Evolutionary conservation across 116 monocot species (phyloP).

Genomic region (Trichopus zeylanicus): DNA sequence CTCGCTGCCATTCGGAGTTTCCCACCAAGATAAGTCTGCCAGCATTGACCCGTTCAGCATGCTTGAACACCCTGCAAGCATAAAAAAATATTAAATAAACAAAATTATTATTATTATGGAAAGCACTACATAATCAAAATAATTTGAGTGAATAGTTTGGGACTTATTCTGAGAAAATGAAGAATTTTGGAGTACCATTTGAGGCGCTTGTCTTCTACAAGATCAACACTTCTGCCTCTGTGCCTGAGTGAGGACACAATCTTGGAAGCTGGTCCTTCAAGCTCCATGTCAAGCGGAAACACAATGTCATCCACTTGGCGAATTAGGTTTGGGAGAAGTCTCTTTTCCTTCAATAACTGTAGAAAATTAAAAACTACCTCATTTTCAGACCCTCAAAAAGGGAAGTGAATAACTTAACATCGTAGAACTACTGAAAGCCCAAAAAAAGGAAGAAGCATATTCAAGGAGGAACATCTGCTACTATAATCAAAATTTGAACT

Average conservation of each 20-base stretch:
- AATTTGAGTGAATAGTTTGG: too few species aligned
- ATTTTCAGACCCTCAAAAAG: neutral
- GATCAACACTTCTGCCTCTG: slow-evolving; percentile 84
- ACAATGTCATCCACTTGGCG: slow-evolving; percentile 93
- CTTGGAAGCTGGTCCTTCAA: slow-evolving; percentile 78
- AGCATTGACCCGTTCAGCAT: slow-evolving; percentile 76
- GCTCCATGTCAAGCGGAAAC: slow-evolving; percentile 68
- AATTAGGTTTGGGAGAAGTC: slow-evolving; percentile 57
- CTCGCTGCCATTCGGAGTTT: slow-evolving; percentile 74
- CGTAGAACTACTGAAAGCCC: neutral
- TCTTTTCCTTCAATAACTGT: slow-evolving; percentile 96
- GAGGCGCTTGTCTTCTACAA: slow-evolving; percentile 87
- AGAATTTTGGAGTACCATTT: slow-evolving; percentile 61
- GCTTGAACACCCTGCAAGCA: slow-evolving; percentile 90
- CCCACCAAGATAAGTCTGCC: slow-evolving; percentile 89
- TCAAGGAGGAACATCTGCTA: too few species aligned
- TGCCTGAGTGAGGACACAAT: slow-evolving; percentile 65
- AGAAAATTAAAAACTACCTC: neutral
- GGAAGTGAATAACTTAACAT: neutral
- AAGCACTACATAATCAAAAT: too few species aligned
- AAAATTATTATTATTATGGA: neutral
- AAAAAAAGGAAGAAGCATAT: too few species aligned
- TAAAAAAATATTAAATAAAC: neutral
- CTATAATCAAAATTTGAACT: too few species aligned
- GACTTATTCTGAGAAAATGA: neutral